Evolutionary conservation across 495 filamentous ascomycete species (phyloP).

Genomic region (Letharia columbiana): DNA sequence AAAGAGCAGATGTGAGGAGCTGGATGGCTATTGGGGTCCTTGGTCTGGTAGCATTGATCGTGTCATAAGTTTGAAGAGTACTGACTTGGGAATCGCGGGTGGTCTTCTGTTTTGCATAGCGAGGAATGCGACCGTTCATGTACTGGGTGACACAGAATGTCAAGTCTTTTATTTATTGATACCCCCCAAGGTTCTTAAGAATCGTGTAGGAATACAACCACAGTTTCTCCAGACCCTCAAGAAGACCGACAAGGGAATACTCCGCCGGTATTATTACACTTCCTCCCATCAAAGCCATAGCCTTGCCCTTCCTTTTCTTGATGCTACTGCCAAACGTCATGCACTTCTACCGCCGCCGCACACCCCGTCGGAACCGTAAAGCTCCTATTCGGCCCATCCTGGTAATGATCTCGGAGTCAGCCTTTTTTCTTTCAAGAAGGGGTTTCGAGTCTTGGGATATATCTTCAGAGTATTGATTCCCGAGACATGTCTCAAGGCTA

Average conservation of each 20-base stretch:
- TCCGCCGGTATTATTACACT: background rate
- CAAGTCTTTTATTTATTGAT: background rate
- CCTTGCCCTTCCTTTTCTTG: background rate
- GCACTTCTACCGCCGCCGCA: slow-evolving; percentile 16
- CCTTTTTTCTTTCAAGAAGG: too few species aligned
- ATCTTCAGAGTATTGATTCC: too few species aligned
- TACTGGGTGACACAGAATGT: background rate
- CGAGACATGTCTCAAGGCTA: too few species aligned
- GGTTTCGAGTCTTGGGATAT: too few species aligned
- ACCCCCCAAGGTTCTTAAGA: background rate
- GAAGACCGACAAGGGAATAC: background rate
- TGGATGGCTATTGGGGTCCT: background rate
- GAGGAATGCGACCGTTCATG: background rate
- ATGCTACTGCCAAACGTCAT: slow-evolving; percentile 11
- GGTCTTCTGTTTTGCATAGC: slow-evolving; percentile 11
- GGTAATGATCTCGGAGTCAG: too few species aligned
- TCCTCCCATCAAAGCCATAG: background rate
- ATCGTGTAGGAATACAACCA: background rate
- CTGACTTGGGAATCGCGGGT: background rate
- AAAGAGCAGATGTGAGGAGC: background rate
- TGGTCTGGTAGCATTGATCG: background rate
- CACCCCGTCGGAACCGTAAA: slow-evolving; percentile 48
- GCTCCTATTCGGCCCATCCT: slow-evolving; percentile 50
- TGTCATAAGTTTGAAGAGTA: background rate
- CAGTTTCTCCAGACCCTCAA: background rate